These are phyloP conservation scores for Tieghemostelium lacteum DNA, from an alignment of 78 protist genomes.

Conservation along the genomic window DNA sequence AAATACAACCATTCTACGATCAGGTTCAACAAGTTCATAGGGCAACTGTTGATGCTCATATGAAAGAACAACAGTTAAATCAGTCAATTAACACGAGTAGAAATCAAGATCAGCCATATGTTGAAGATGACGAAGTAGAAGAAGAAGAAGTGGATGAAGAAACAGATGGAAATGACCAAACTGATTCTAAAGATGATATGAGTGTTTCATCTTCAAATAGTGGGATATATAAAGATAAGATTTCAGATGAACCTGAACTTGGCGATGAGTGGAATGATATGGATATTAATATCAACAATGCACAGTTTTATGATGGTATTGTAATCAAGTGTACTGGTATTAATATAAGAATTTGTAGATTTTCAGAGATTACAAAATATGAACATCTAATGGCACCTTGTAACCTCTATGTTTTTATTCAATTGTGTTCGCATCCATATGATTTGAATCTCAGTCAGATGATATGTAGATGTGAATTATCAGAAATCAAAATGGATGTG, in stretches of 20 bases:
- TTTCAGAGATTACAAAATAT: slow-evolving; percentile 16
- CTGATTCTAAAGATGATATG: neutral
- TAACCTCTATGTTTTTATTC: slow-evolving; percentile 25
- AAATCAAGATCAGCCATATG: neutral
- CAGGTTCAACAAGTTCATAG: slow-evolving; percentile 19
- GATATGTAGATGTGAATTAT: slow-evolving; percentile 25
- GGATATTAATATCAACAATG: slow-evolving; percentile 33
- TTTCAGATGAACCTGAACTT: neutral
- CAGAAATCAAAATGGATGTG: slow-evolving; percentile 22
- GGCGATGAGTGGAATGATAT: slow-evolving; percentile 31
- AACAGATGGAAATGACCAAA: neutral
- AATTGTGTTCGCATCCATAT: slow-evolving; percentile 56
- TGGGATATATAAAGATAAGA: neutral
- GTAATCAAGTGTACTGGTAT: slow-evolving; percentile 7
- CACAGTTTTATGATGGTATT: slow-evolving; percentile 72
- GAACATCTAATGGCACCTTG: slow-evolving; percentile 25
- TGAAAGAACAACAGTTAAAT: no score
- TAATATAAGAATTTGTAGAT: slow-evolving; percentile 28
- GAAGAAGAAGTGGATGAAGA: neutral
- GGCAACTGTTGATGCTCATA: neutral
- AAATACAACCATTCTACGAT: slow-evolving; percentile 11
- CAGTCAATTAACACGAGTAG: neutral
- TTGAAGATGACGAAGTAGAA: neutral
- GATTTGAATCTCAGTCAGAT: slow-evolving; percentile 53
- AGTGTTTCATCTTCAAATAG: no score